Percentiles rank a stretch among this genome's conserved stretches.
Conservation (phyloP, 2,329 filamentous ascomycete genomes). For the Verticillium nubilum region DNA sequence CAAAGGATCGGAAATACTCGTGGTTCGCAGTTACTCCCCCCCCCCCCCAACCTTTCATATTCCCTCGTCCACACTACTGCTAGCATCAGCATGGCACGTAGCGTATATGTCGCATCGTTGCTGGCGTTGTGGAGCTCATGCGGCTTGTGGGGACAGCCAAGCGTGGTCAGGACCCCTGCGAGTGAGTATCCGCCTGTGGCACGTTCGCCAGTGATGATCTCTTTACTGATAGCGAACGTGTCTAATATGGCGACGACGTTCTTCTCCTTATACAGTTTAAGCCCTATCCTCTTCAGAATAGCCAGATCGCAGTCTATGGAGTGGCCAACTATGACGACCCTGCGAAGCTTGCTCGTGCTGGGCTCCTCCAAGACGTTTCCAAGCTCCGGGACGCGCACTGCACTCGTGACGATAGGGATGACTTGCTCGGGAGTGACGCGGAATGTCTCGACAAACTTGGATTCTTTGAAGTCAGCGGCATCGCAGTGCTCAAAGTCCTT, state of each 20-base stretch:
- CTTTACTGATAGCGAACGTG: neutral
- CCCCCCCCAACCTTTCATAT: neutral
- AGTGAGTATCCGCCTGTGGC: neutral
- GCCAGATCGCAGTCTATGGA: neutral
- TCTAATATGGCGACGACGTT: neutral
- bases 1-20: too few species aligned
- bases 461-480: neutral
- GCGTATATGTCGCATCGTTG: neutral
- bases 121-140: neutral
- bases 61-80: neutral
- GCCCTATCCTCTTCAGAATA: neutral
- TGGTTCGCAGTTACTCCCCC: too few species aligned
- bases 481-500: neutral
- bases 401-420: neutral
- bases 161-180: neutral
- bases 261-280: neutral
- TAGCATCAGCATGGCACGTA: neutral
- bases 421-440: neutral
- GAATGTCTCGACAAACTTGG: neutral
- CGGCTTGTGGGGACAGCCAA: neutral
- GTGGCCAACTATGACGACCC: neutral
- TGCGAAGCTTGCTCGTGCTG: neutral
- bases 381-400: neutral
- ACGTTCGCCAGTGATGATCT: conserved; percentile 6
- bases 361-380: neutral